Evolutionary conservation across 805 yeast species (phyloP).

Genomic region (Nakazawaea populi): DNA sequence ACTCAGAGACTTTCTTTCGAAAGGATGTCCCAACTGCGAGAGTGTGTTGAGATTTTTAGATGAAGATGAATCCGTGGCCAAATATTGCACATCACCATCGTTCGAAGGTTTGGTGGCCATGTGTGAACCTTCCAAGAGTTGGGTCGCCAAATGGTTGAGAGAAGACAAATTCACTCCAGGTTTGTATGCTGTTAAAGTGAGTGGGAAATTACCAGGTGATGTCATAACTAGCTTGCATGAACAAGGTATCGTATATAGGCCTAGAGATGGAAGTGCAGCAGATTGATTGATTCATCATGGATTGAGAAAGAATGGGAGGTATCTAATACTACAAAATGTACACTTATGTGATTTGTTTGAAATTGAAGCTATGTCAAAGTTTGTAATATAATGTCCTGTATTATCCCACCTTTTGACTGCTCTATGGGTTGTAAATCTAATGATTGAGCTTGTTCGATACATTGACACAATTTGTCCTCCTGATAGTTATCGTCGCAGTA

Average conservation of each 20-base stretch:
- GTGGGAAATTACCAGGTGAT: conserved; percentile 87
- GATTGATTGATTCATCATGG: conserved; percentile 29
- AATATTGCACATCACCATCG: conserved; percentile 93
- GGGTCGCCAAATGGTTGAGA: conserved; percentile 97
- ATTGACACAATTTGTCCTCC: background rate
- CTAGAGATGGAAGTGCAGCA: conserved; percentile 87
- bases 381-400: conserved; percentile 4
- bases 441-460: background rate
- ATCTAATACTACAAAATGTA: no score
- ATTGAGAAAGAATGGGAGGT: no score
- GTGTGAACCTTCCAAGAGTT: conserved; percentile 76
- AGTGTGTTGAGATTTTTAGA: conserved; percentile 70
- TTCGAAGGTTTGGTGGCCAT: conserved; percentile 93
- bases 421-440: background rate
- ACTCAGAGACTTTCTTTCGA: conserved; percentile 65
- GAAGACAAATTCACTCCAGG: conserved; percentile 87
- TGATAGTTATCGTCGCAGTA: conserved; percentile 5
- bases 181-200: conserved; percentile 87
- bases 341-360: no score
- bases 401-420: conserved; percentile 2
- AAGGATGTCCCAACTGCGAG: conserved; percentile 97
- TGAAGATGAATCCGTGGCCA: conserved; percentile 77
- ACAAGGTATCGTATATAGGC: conserved; percentile 80
- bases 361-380: background rate
- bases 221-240: conserved; percentile 65